Evolutionary conservation across 352 stramenopile species (phyloP).

Genomic region (Phytopythium montanum): DNA sequence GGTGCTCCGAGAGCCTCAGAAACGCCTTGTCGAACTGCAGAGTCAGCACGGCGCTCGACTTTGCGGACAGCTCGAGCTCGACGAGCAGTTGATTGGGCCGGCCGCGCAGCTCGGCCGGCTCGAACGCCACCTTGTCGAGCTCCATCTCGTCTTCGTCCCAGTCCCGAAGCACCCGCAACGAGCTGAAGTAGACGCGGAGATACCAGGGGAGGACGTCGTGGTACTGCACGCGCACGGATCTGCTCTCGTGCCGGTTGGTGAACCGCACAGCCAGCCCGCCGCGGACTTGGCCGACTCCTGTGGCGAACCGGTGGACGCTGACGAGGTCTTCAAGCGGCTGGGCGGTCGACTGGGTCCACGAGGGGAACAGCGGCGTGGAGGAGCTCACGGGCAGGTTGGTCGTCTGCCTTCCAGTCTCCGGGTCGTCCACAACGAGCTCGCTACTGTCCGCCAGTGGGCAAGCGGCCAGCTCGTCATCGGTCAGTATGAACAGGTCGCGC

Average conservation of each 20-base stretch:
- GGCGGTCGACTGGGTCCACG: constrained; percentile 17
- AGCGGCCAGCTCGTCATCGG: constrained; percentile 14
- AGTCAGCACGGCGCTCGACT: constrained; percentile 54
- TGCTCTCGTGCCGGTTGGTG: constrained; percentile 48
- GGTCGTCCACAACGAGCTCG: constrained; percentile 30
- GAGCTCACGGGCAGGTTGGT: constrained; percentile 20
- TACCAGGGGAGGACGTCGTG: constrained; percentile 82
- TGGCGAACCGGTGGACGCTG: constrained; percentile 70
- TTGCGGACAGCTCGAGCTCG: constrained; percentile 43
- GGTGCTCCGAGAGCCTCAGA: constrained; percentile 75
- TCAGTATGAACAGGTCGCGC: constrained; percentile 41
- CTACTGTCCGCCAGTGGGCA: constrained; percentile 42
- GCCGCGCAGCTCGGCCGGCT: constrained; percentile 50
- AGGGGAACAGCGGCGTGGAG: constrained; percentile 15
- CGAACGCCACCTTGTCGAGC: constrained; percentile 42
- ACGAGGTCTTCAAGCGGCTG: constrained; percentile 29
- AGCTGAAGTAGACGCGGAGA: constrained; percentile 75
- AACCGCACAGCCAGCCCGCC: constrained; percentile 69
- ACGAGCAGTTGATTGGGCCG: constrained; percentile 60
- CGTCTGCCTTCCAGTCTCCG: not conserved
- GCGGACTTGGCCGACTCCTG: constrained; percentile 68
- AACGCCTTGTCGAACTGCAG: constrained; percentile 83
- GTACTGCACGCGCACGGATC: constrained; percentile 58
- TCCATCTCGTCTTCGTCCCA: constrained; percentile 11
- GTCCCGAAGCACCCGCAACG: constrained; percentile 26